A percentile compares a stretch with the other conserved stretches of the same genome.
These are phyloP conservation scores for Ogataea neopini DNA, from an alignment of 805 yeast genomes.

Conservation along the genomic window DNA sequence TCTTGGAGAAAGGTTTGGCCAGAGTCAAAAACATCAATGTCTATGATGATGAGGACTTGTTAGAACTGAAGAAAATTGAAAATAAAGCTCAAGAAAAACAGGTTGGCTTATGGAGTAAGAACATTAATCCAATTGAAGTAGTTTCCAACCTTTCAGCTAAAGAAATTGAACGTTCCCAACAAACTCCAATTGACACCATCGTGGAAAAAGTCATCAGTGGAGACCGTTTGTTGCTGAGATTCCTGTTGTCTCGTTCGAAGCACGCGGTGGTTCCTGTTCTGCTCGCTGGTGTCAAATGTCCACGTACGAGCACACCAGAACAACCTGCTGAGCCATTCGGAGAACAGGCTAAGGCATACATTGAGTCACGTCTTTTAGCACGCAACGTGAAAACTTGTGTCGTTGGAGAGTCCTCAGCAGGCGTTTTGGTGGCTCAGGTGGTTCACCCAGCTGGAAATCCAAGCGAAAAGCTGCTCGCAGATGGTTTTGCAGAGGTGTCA, in stretches of 20 bases:
- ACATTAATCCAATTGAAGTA: constrained; percentile 27
- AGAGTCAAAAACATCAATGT: constrained; percentile 52
- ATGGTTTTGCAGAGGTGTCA: constrained; percentile 71
- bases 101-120: constrained; percentile 57
- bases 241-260: constrained; percentile 44
- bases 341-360: constrained; percentile 62
- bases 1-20: constrained; percentile 59
- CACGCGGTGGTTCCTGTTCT: constrained; percentile 62
- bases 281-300: constrained; percentile 73
- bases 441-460: constrained; percentile 78
- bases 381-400: constrained; percentile 57
- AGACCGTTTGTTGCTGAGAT: constrained; percentile 68
- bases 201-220: constrained; percentile 80
- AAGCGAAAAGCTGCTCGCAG: constrained; percentile 62
- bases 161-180: constrained; percentile 39
- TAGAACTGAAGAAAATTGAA: constrained; percentile 43
- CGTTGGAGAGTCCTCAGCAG: constrained; percentile 62
- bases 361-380: constrained; percentile 63
- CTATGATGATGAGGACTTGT: constrained; percentile 43
- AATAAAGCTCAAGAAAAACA: constrained; percentile 50
- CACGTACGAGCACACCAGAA: constrained; percentile 58
- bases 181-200: constrained; percentile 52
- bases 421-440: constrained; percentile 58
- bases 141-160: constrained; percentile 33
- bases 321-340: constrained; percentile 58